Conservation (phyloP, 306 rosid genomes). For the Pterocarpus santalinus region DNA sequence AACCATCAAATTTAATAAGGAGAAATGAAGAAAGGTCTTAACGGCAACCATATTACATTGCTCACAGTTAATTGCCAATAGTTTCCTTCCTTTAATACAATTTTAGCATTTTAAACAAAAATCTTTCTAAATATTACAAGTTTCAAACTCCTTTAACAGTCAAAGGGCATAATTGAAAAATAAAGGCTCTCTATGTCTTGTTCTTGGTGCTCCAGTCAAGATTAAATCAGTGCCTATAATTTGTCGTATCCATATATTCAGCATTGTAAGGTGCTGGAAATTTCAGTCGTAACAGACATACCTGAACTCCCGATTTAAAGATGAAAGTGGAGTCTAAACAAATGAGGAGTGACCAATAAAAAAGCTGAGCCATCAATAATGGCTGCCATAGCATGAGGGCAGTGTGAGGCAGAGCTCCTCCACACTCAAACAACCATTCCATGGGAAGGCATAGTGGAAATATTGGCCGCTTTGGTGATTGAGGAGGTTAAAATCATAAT, state of each 20-base stretch:
- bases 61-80: background rate
- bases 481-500: background rate
- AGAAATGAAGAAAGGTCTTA: too few species aligned
- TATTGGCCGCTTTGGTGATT: background rate
- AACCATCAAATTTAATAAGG: too few species aligned
- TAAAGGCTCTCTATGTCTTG: too few species aligned
- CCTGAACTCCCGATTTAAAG: background rate
- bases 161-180: too few species aligned
- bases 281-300: constrained; percentile 4
- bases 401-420: background rate
- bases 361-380: background rate
- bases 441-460: background rate
- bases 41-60: too few species aligned
- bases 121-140: background rate
- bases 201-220: too few species aligned
- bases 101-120: background rate
- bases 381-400: background rate
- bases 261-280: constrained; percentile 9
- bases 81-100: background rate
- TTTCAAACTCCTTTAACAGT: too few species aligned
- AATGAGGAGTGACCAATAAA: background rate
- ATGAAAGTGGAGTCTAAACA: background rate
- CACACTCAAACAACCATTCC: background rate
- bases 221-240: background rate
- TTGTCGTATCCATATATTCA: background rate